Evolutionary conservation across 2,329 filamentous ascomycete genomes (phyloP).

Genomic region (Verticillium dahliae): DNA sequence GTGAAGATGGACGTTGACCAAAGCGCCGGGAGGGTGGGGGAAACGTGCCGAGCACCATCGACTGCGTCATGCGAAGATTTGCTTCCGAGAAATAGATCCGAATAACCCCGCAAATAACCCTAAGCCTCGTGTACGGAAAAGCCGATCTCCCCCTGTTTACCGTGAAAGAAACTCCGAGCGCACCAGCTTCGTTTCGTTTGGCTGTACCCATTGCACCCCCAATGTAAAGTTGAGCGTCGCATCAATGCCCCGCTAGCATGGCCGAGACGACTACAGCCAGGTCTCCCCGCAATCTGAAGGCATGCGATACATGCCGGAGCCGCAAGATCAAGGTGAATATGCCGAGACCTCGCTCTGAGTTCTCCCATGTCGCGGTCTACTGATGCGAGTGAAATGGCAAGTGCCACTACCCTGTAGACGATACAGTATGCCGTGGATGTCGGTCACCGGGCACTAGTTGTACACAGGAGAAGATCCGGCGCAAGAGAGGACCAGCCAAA

Average conservation of each 20-base stretch:
- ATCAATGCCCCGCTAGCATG: not conserved
- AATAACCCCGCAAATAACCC: not conserved
- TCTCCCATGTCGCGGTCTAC: not conserved
- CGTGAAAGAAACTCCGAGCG: not conserved
- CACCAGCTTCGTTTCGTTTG: not conserved
- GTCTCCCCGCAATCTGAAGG: constrained; percentile 14
- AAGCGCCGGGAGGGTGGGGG: not conserved
- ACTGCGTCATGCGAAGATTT: not conserved
- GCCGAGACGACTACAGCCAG: not conserved
- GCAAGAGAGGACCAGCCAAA: constrained; percentile 19
- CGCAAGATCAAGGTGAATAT: constrained; percentile 19
- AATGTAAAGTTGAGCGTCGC: not conserved
- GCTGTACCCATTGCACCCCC: not conserved
- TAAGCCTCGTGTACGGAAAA: not conserved
- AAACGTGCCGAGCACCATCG: too few relatives aligned
- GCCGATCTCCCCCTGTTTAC: not conserved
- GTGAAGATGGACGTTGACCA: not conserved
- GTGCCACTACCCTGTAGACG: constrained; percentile 11
- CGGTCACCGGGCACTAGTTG: constrained; percentile 15
- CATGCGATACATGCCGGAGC: constrained; percentile 21
- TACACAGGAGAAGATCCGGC: constrained; percentile 17
- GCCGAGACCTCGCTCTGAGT: not conserved
- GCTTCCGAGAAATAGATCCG: not conserved
- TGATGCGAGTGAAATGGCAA: not conserved
- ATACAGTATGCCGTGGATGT: constrained; percentile 15